Base-by-base conservation (phyloP, 1,284 basidiomycete species). In the Bjerkandera adusta region DNA sequence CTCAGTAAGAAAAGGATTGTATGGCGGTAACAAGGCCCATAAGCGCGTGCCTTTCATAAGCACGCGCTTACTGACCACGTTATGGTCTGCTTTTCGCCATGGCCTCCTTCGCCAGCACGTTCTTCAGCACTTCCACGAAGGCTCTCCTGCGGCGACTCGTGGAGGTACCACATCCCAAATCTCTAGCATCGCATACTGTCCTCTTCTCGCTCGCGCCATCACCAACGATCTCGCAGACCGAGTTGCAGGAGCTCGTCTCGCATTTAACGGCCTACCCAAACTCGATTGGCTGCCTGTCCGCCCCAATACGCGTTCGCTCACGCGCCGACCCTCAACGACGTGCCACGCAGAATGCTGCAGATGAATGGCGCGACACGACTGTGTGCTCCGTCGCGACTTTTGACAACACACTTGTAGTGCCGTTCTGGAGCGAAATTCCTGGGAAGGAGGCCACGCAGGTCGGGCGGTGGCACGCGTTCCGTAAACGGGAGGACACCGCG, bases 391-490 rank as follows among this genome's bases (percentile, higher is more conserved):
- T 85, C 32, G 70, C 75, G 33, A 49, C 76, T 37, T 73, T 81
- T 56, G 68, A 77, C 34, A 59, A 65, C 0, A 45, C 53, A 0
- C 40, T 55, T 8, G 68, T 69, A 20, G 64, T 69, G 1, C 64
- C 73, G 0, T 87, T 87, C 53, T 69, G 74, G 16, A 87, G 84
- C 4, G 73, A 70, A 0, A 75, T 88, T 41, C 72, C 76, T 0
- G 84, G 86, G 7, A 67, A 67, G 36, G 63, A 66, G 21, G 66
- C 73, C n/a, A 63, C 73, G 2, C 80, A 85, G 53, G 84, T 89
- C 5, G 86, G 86, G 18, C 69, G 83, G 36, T 81, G 81, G 81
- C 78, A 83, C 57, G 71, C 81, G 16, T 72, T 77, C 49, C 45
- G 61, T 36, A 69, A 69, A 44, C 66, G 57, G 36, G 45, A 49